Conservation (phyloP, 2,329 filamentous ascomycete genomes). For the Parafenestella ontariensis region DNA sequence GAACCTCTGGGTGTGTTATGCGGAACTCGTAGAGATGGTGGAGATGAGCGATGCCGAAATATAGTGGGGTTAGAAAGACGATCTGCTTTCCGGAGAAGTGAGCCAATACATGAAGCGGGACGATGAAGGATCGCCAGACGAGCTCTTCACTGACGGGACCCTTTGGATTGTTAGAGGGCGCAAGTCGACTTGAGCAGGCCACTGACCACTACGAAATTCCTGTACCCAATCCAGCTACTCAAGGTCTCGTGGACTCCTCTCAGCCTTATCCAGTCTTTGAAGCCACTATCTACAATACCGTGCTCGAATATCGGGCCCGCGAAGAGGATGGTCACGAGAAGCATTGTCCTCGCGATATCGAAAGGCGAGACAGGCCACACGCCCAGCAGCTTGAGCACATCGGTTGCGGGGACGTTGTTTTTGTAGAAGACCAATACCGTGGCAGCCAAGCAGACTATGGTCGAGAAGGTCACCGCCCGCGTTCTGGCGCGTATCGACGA, state of each 20-base stretch:
- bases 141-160: constrained; percentile 92
- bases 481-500: constrained; percentile 88
- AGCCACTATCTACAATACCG: constrained; percentile 73
- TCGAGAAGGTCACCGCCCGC: constrained; percentile 78
- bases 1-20: constrained; percentile 75
- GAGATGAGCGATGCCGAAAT: constrained; percentile 91
- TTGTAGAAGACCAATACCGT: constrained; percentile 72
- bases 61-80: constrained; percentile 82
- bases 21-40: constrained; percentile 97
- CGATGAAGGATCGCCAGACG: constrained; percentile 86
- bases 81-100: constrained; percentile 60
- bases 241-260: constrained; percentile 64
- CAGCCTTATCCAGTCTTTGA: constrained; percentile 68
- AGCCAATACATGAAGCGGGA: constrained; percentile 81
- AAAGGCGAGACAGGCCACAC: constrained; percentile 76
- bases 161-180: constrained; percentile 23
- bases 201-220: constrained; percentile 85
- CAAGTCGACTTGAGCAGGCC: background rate
- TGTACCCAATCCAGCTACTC: constrained; percentile 79
- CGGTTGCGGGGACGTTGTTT: constrained; percentile 57
- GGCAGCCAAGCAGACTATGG: constrained; percentile 68
- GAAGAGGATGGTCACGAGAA: constrained; percentile 81
- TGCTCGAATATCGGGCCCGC: constrained; percentile 82
- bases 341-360: constrained; percentile 70
- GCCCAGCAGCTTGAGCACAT: constrained; percentile 75